phyloP scores from a whole-genome alignment of 495 filamentous ascomycete species.

The Aspergillus nidulans region DNA sequence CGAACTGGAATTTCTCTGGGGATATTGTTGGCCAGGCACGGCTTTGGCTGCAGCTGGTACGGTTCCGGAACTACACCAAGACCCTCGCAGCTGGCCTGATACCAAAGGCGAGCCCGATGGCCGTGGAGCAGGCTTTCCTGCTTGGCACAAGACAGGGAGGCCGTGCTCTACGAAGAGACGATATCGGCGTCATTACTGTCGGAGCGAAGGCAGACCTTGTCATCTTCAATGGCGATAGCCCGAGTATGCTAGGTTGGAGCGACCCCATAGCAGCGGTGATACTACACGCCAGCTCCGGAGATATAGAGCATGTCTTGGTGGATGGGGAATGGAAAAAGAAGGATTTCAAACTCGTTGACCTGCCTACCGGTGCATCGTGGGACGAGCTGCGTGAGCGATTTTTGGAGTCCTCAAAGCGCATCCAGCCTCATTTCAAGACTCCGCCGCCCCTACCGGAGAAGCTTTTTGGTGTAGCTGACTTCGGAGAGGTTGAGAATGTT shows the following conservation, averaged over 20 bases:
- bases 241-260: constrained; percentile 42
- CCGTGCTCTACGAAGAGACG: constrained; percentile 38
- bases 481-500: neutral
- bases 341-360: constrained; percentile 26
- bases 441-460: constrained; percentile 10
- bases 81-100: constrained; percentile 33
- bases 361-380: neutral
- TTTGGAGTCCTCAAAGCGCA: constrained; percentile 21
- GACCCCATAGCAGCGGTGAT: constrained; percentile 51
- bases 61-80: constrained; percentile 22
- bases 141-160: constrained; percentile 45
- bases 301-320: constrained; percentile 45
- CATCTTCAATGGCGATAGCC: constrained; percentile 43
- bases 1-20: constrained; percentile 4
- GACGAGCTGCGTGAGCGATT: neutral
- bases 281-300: constrained; percentile 44
- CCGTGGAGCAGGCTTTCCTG: constrained; percentile 46
- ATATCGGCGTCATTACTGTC: constrained; percentile 41
- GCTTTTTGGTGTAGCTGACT: constrained; percentile 1
- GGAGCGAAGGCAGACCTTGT: constrained; percentile 49
- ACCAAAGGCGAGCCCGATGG: constrained; percentile 35
- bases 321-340: constrained; percentile 41
- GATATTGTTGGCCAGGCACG: constrained; percentile 28
- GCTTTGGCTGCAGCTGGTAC: constrained; percentile 31
- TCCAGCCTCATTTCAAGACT: constrained; percentile 15